These are phyloP conservation scores for Cryptococcus sp. DNA, from an alignment of 1,284 basidiomycete species.

Conservation along the genomic window DNA sequence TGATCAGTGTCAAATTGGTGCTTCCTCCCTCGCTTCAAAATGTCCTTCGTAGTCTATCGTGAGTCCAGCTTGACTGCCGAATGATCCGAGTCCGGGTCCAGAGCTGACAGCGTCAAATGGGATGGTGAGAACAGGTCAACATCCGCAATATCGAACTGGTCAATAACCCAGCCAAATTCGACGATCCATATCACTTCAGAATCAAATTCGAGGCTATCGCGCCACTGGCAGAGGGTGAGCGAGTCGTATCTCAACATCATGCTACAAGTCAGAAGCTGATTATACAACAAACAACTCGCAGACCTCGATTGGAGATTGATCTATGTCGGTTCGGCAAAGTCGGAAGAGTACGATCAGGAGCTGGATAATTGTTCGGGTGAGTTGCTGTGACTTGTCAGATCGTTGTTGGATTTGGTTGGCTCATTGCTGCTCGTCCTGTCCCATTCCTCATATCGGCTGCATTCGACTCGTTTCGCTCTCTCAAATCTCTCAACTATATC, in stretches of 20 bases:
- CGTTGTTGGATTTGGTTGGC: background rate
- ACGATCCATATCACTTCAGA: slow-evolving; percentile 88
- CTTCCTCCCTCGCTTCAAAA: no score
- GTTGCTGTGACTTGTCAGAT: slow-evolving; percentile 11
- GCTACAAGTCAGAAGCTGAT: background rate
- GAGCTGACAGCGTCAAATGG: no score
- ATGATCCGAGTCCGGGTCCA: no score
- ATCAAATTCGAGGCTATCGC: slow-evolving; percentile 99
- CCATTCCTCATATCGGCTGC: background rate
- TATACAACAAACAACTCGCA: slow-evolving; percentile 46
- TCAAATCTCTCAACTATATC: background rate
- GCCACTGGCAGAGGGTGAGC: slow-evolving; percentile 79
- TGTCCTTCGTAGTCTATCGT: no score
- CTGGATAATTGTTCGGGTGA: slow-evolving; percentile 85
- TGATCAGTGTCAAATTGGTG: no score
- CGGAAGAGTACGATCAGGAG: slow-evolving; percentile 91
- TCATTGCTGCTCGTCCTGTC: background rate
- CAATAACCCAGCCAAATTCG: slow-evolving; percentile 89
- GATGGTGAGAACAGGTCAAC: slow-evolving; percentile 45
- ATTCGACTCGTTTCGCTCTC: background rate
- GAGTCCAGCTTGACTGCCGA: no score
- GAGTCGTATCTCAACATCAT: background rate
- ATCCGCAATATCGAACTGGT: slow-evolving; percentile 67
- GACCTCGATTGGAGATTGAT: slow-evolving; percentile 98
- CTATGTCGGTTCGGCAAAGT: slow-evolving; percentile 92